phyloP scores from a whole-genome alignment of 2,329 filamentous ascomycete genomes.

The Aspergillus pseudoglaucus region DNA sequence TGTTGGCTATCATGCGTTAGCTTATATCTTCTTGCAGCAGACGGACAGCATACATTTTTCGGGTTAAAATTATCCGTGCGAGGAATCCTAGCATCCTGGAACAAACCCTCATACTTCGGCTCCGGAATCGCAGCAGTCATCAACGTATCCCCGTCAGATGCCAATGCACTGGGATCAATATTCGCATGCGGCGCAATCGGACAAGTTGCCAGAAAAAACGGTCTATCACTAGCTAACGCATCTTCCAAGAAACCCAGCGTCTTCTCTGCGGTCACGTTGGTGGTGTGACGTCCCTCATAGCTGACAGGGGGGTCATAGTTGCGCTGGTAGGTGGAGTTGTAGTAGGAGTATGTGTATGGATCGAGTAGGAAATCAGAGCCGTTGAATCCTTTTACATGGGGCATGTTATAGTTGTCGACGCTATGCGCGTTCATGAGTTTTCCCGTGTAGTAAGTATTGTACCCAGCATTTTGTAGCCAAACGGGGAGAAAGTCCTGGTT shows the following conservation, averaged over 20 bases:
- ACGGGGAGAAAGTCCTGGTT: constrained; percentile 47
- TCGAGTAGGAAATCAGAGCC: constrained; percentile 34
- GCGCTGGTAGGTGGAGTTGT: constrained; percentile 55
- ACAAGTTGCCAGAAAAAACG: constrained; percentile 60
- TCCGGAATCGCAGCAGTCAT: constrained; percentile 49
- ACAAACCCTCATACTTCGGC: constrained; percentile 54
- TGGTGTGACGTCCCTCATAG: constrained; percentile 47
- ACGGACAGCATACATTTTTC: constrained; percentile 33
- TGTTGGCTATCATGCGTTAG: constrained; percentile 19
- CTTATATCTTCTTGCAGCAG: no score
- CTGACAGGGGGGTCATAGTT: constrained; percentile 50
- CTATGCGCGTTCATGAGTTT: constrained; percentile 51
- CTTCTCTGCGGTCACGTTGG: constrained; percentile 53
- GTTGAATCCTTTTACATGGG: constrained; percentile 31
- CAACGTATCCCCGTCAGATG: neutral
- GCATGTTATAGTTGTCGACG: constrained; percentile 42
- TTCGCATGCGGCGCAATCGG: constrained; percentile 60
- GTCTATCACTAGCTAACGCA: constrained; percentile 45
- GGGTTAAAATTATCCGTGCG: constrained; percentile 61
- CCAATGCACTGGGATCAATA: constrained; percentile 27
- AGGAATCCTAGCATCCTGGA: constrained; percentile 52
- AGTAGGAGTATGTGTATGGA: constrained; percentile 54
- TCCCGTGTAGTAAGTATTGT: constrained; percentile 51
- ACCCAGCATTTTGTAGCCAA: constrained; percentile 48
- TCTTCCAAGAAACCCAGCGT: constrained; percentile 54